Evolutionary conservation across 2,329 filamentous ascomycete genomes (phyloP).

Genomic region (Thermochaetoides dissita): DNA sequence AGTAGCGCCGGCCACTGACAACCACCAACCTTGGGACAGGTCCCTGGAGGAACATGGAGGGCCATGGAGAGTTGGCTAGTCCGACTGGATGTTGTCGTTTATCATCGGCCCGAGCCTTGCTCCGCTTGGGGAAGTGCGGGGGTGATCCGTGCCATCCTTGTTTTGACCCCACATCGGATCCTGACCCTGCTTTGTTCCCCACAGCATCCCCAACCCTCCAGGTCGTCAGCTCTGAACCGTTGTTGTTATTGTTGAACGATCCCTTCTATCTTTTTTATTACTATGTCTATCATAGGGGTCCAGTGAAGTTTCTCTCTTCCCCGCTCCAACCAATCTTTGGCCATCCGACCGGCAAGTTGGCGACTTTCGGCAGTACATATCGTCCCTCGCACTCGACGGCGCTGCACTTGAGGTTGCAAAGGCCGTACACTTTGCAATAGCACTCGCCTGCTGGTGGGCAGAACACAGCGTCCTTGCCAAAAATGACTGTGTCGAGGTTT

Average conservation of each 20-base stretch:
- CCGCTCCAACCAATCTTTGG: slow-evolving; percentile 40
- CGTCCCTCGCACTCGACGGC: slow-evolving; percentile 37
- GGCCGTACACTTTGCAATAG: slow-evolving; percentile 53
- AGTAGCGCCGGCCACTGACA: no score
- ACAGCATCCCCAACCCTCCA: slow-evolving; percentile 4
- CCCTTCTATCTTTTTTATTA: not conserved
- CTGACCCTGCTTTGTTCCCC: not conserved
- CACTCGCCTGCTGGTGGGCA: slow-evolving; percentile 48
- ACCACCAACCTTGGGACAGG: not conserved
- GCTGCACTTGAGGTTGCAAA: slow-evolving; percentile 35
- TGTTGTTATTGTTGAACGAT: no score
- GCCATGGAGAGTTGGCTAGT: no score
- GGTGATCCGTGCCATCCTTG: no score
- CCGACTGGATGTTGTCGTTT: not conserved
- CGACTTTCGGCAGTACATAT: slow-evolving; percentile 44
- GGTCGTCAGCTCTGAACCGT: no score
- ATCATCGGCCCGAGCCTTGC: slow-evolving; percentile 7
- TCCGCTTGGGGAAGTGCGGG: not conserved
- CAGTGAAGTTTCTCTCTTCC: slow-evolving; percentile 20
- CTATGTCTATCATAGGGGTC: slow-evolving; percentile 2
- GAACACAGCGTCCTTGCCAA: slow-evolving; percentile 41
- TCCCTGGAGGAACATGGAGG: not conserved
- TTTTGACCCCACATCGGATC: no score
- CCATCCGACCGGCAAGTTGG: slow-evolving; percentile 47
- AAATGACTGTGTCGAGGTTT: slow-evolving; percentile 34